These are phyloP conservation scores for Uronychia binucleata DNA, from an alignment of 73 alveolate genomes.

Conservation along the genomic window DNA sequence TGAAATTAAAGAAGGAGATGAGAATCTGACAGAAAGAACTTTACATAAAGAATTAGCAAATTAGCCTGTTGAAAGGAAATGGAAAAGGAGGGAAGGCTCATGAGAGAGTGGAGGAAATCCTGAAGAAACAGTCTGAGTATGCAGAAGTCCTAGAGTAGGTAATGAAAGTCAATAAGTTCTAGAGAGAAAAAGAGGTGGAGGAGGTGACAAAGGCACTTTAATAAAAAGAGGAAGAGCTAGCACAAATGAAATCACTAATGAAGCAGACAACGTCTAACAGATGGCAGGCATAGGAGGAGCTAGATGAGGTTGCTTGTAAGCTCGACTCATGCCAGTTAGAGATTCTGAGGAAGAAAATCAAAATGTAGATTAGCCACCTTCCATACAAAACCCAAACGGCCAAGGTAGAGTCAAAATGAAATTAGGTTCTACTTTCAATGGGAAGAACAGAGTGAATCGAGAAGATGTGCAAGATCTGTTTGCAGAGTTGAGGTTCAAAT, in stretches of 20 bases:
- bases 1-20: too few relatives aligned
- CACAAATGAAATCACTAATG: not conserved
- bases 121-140: not conserved
- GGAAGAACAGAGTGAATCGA: not conserved
- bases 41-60: too few relatives aligned
- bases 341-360: not conserved
- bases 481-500: not conserved
- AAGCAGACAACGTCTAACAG: not conserved
- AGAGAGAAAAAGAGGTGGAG: not conserved
- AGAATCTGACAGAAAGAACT: too few relatives aligned
- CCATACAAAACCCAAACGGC: not conserved
- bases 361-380: not conserved
- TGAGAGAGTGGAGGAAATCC: not conserved
- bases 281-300: not conserved
- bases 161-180: not conserved
- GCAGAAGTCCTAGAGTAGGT: not conserved
- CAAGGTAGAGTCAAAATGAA: not conserved
- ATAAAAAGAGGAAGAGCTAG: not conserved
- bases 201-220: not conserved
- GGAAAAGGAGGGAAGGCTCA: too few relatives aligned
- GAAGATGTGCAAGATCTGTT: not conserved
- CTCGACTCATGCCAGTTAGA: not conserved
- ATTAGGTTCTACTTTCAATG: not conserved
- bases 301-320: not conserved
- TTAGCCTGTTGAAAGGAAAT: too few relatives aligned